Percentiles rank a stretch among this genome's conserved stretches.
Conservation (phyloP, 2,329 filamentous ascomycete species). For the Hypoxylon sp. region DNA sequence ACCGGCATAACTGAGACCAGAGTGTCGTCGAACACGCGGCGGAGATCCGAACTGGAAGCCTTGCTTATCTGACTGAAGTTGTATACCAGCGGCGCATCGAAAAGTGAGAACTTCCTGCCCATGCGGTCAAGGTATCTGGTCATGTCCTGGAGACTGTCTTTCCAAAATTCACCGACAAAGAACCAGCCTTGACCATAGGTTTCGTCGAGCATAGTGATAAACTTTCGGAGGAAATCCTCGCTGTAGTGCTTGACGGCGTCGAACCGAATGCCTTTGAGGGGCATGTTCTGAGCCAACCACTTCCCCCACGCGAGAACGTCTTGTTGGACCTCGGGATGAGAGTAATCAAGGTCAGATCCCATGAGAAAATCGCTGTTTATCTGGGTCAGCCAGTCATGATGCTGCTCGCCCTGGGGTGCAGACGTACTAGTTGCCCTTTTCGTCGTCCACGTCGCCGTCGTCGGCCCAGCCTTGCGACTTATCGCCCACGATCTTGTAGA, state of each 20-base stretch:
- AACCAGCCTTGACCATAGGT: slow-evolving; percentile 57
- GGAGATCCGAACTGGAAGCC: slow-evolving; percentile 64
- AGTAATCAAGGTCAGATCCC: slow-evolving; percentile 42
- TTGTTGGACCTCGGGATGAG: slow-evolving; percentile 43
- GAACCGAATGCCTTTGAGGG: slow-evolving; percentile 46
- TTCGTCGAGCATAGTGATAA: slow-evolving; percentile 39
- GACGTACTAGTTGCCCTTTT: slow-evolving; percentile 59
- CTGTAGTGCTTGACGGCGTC: slow-evolving; percentile 51
- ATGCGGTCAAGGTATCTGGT: slow-evolving; percentile 64
- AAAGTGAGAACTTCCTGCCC: slow-evolving; percentile 66
- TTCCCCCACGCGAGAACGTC: slow-evolving; percentile 47
- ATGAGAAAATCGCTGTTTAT: slow-evolving; percentile 38
- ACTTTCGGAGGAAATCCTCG: slow-evolving; percentile 44
- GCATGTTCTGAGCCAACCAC: slow-evolving; percentile 44
- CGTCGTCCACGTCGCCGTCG: slow-evolving; percentile 55
- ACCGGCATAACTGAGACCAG: slow-evolving; percentile 56
- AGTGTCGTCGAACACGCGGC: slow-evolving; percentile 68
- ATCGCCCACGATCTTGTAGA: slow-evolving; percentile 66
- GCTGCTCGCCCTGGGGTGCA: neutral
- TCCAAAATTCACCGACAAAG: slow-evolving; percentile 76
- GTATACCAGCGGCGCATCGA: slow-evolving; percentile 73
- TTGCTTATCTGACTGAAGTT: slow-evolving; percentile 70
- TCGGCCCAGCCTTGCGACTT: slow-evolving; percentile 62
- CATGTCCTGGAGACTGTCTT: slow-evolving; percentile 63
- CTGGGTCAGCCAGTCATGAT: neutral